phyloP scores from a whole-genome alignment of 2,329 filamentous ascomycete species.

The Xylariaceae sp. region DNA sequence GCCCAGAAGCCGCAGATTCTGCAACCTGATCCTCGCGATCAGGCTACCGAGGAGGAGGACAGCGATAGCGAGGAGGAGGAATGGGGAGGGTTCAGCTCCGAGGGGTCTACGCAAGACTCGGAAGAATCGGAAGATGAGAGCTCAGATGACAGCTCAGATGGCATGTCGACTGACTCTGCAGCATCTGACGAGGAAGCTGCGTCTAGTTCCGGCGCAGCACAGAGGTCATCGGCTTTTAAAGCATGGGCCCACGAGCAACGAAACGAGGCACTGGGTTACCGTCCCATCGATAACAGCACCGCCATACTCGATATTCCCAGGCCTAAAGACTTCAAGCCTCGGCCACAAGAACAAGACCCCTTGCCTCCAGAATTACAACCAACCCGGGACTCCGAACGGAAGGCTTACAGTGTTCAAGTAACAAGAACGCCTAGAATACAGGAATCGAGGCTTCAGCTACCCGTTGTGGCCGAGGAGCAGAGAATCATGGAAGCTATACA shows the following conservation, averaged over 20 bases:
- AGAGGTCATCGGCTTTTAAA: constrained; percentile 68
- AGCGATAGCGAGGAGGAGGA: constrained; percentile 34
- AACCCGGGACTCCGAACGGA: constrained; percentile 54
- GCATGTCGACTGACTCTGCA: constrained; percentile 15
- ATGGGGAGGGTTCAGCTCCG: constrained; percentile 57
- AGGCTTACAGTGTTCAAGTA: constrained; percentile 69
- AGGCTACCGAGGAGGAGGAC: constrained; percentile 5
- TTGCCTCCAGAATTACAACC: constrained; percentile 59
- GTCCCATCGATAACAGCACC: constrained; percentile 36
- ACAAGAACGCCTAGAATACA: constrained; percentile 67
- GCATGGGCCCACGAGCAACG: constrained; percentile 83
- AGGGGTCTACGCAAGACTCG: constrained; percentile 25
- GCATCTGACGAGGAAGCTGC: constrained; percentile 26
- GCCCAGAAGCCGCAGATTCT: constrained; percentile 26
- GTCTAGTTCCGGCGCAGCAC: constrained; percentile 26
- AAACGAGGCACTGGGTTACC: constrained; percentile 70
- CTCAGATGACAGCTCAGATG: constrained; percentile 22
- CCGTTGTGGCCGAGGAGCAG: constrained; percentile 91
- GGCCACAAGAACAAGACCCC: constrained; percentile 63
- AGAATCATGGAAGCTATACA: constrained; percentile 97
- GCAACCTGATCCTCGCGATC: constrained; percentile 28
- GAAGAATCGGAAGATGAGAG: constrained; percentile 17
- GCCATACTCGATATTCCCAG: constrained; percentile 45
- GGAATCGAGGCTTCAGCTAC: constrained; percentile 67
- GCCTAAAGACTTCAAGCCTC: constrained; percentile 56